Percentiles rank a stretch among this genome's conserved stretches.
These are phyloP conservation scores for Solanum stenotomum DNA, from an alignment of 257 asterid species.

Conservation along the genomic window DNA sequence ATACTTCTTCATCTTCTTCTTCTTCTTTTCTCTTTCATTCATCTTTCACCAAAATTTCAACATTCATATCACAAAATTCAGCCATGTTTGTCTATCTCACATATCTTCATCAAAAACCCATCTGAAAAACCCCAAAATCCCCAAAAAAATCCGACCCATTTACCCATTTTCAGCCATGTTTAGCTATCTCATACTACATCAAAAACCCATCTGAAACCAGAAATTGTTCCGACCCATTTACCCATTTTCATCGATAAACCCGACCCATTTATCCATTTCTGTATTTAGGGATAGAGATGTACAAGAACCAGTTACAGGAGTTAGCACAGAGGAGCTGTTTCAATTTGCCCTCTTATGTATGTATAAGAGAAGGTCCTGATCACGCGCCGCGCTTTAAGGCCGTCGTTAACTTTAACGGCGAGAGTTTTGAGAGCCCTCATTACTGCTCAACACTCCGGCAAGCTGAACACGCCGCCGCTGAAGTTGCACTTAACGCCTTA, in stretches of 20 bases:
- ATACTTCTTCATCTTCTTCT: neutral
- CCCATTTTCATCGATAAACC: neutral
- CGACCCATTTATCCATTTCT: neutral
- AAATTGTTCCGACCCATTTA: neutral
- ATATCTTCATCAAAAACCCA: neutral
- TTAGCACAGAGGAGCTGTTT: conserved; percentile 93
- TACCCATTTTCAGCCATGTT: neutral
- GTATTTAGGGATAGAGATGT: conserved; percentile 22
- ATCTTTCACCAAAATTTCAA: neutral
- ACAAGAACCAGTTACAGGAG: conserved; percentile 91
- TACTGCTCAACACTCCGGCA: conserved; percentile 64
- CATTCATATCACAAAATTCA: neutral
- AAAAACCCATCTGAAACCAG: neutral
- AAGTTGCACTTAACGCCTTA: conserved; percentile 59
- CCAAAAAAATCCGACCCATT: neutral
- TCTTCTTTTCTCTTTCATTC: neutral
- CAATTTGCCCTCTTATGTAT: conserved; percentile 66
- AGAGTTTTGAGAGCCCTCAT: conserved; percentile 50
- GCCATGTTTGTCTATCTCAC: neutral
- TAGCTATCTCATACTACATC: neutral
- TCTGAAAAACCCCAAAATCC: neutral
- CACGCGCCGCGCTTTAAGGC: conserved; percentile 93
- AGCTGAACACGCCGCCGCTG: conserved; percentile 89
- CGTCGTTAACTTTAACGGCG: conserved; percentile 65
- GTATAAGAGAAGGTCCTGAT: conserved; percentile 78